Conservation (phyloP, 257 asterid genomes). For the Cordia subcordata region DNA sequence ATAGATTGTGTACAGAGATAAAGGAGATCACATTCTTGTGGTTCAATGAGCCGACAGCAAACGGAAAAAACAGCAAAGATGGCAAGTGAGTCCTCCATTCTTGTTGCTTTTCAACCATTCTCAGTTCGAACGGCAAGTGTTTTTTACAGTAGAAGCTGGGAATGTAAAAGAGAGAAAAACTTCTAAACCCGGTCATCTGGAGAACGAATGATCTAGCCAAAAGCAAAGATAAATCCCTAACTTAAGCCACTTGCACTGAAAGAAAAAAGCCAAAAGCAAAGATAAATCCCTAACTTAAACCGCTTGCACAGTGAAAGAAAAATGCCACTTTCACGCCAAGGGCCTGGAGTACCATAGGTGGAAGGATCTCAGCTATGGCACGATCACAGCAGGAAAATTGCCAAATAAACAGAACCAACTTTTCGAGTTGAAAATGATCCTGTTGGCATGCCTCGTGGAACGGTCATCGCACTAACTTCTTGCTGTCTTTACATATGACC, state of each 20-base stretch:
- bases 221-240: neutral
- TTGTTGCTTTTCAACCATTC: neutral
- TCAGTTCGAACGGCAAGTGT: neutral
- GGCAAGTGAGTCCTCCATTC: neutral
- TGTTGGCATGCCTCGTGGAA: neutral
- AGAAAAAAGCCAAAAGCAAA: neutral
- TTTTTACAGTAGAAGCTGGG: neutral
- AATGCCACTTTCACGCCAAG: neutral
- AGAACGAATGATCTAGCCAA: neutral
- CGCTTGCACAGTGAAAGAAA: neutral
- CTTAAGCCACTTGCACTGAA: neutral
- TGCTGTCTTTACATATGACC: neutral
- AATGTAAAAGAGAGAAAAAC: neutral
- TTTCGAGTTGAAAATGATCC: neutral
- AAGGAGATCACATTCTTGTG: too few relatives aligned
- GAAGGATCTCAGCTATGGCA: neutral
- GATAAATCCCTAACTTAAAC: neutral
- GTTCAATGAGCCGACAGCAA: neutral
- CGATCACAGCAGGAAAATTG: neutral
- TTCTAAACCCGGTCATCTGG: neutral
- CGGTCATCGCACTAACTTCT: neutral
- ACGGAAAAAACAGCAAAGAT: neutral
- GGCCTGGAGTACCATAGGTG: neutral
- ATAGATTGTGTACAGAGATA: too few relatives aligned
- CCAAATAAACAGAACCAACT: neutral